phyloP scores from a whole-genome alignment of 169 alveolate species.

The Cryptosporidium xiaoi region DNA sequence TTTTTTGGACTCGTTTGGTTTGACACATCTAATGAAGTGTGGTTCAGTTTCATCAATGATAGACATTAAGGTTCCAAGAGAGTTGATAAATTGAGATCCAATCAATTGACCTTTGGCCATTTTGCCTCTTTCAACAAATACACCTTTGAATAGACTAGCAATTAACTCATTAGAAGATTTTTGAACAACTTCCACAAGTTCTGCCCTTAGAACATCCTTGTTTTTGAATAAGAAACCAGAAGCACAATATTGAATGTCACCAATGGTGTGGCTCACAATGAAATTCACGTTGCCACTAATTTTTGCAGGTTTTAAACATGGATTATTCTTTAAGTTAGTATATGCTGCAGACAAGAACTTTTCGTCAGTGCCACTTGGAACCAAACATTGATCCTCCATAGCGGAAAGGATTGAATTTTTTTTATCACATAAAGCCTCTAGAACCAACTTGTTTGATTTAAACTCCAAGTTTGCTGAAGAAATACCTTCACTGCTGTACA shows the following conservation, averaged over 20 bases:
- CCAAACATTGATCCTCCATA: constrained; percentile 91
- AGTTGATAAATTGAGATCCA: constrained; percentile 90
- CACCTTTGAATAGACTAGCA: constrained; percentile 84
- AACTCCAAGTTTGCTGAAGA: constrained; percentile 84
- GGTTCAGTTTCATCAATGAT: constrained; percentile 89
- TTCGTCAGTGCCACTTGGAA: constrained; percentile 91
- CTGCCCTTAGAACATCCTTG: constrained; percentile 89
- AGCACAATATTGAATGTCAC: constrained; percentile 85
- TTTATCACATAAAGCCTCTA: constrained; percentile 77
- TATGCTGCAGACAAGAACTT: constrained; percentile 84
- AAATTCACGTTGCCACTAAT: constrained; percentile 87
- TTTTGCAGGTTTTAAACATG: constrained; percentile 84
- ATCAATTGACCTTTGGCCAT: constrained; percentile 91
- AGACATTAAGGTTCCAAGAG: constrained; percentile 87
- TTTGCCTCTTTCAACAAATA: constrained; percentile 87
- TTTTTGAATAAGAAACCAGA: constrained; percentile 85
- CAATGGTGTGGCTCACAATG: constrained; percentile 85
- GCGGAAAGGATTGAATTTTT: constrained; percentile 83
- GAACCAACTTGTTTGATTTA: constrained; percentile 82
- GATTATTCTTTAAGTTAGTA: constrained; percentile 76
- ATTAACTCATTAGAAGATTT: constrained; percentile 83
- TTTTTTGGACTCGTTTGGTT: constrained; percentile 90
- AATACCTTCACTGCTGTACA: constrained; percentile 88
- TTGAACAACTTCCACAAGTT: constrained; percentile 87
- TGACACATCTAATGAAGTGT: constrained; percentile 91